Evolutionary conservation across 495 filamentous ascomycete species (phyloP).

Genomic region (Clavariopsis aquatica): DNA sequence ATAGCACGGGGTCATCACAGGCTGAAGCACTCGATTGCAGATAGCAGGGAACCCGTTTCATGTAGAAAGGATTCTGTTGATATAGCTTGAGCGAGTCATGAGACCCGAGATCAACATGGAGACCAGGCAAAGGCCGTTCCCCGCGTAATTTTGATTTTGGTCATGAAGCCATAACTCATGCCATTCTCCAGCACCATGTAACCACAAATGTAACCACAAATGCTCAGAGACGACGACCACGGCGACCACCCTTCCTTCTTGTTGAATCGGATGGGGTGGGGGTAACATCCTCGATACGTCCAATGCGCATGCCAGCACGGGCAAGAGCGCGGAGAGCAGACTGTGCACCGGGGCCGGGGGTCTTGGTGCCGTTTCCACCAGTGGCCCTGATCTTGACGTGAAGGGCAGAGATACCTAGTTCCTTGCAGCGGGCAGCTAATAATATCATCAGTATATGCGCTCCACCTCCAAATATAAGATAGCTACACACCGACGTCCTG

Average conservation of each 20-base stretch:
- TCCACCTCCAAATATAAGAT: too few relatives aligned
- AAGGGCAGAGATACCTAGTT: slow-evolving; percentile 96
- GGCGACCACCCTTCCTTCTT: slow-evolving; percentile 98
- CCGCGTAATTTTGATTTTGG: slow-evolving; percentile 59
- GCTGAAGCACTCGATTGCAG: neutral
- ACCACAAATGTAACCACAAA: slow-evolving; percentile 43
- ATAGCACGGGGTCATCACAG: neutral
- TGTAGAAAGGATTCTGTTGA: slow-evolving; percentile 34
- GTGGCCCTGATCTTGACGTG: slow-evolving; percentile 99
- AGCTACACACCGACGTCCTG: slow-evolving; percentile 76
- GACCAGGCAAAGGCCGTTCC: slow-evolving; percentile 72
- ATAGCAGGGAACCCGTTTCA: slow-evolving; percentile 5
- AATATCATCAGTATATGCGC: neutral
- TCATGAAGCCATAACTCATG: slow-evolving; percentile 36
- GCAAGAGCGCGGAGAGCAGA: slow-evolving; percentile 97
- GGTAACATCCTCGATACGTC: slow-evolving; percentile 98
- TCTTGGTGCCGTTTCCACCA: slow-evolving; percentile 99
- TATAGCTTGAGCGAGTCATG: slow-evolving; percentile 13
- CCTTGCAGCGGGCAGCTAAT: slow-evolving; percentile 91
- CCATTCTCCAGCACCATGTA: slow-evolving; percentile 41
- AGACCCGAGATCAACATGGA: slow-evolving; percentile 47
- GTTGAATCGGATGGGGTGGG: slow-evolving; percentile 98
- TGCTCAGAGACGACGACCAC: slow-evolving; percentile 97
- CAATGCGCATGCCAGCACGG: slow-evolving; percentile 99
- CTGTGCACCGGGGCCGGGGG: slow-evolving; percentile 96